phyloP scores from a whole-genome alignment of 2,329 filamentous ascomycete species.

The Xenoacremonium recifei region DNA sequence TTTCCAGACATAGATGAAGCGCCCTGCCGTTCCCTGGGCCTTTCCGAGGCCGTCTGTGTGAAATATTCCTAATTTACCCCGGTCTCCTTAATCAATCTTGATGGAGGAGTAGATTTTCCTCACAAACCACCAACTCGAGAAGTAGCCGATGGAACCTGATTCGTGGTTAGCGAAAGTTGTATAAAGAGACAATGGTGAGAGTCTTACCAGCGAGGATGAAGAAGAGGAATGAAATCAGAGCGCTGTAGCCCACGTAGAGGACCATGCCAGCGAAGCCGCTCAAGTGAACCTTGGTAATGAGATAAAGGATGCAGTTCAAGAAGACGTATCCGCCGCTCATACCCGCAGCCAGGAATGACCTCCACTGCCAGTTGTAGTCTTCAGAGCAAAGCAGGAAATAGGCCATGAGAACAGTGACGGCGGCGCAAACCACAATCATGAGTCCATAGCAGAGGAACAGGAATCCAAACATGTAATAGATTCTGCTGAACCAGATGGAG shows the following conservation, averaged over 20 bases:
- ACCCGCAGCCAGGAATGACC: constrained; percentile 86
- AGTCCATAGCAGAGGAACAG: constrained; percentile 95
- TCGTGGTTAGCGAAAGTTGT: constrained; percentile 13
- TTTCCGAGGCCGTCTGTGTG: too few species aligned
- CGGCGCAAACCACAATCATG: constrained; percentile 93
- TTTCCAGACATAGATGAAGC: too few species aligned
- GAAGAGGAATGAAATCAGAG: constrained; percentile 84
- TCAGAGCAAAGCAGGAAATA: constrained; percentile 96
- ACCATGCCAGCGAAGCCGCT: constrained; percentile 83
- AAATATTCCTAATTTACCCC: too few species aligned
- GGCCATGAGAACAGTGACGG: constrained; percentile 89
- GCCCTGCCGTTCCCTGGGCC: too few species aligned
- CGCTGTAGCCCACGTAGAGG: constrained; percentile 90
- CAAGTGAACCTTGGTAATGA: constrained; percentile 83
- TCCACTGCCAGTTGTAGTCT: constrained; percentile 99
- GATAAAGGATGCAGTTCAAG: constrained; percentile 85
- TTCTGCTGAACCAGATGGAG: constrained; percentile 96
- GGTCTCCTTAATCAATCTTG: constrained; percentile 85
- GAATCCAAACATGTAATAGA: constrained; percentile 99
- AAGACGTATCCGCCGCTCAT: constrained; percentile 93
- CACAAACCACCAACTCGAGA: constrained; percentile 92
- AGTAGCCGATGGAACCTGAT: constrained; percentile 89
- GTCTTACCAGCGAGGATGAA: constrained; percentile 93
- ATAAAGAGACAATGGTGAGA: too few species aligned
- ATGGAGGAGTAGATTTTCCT: constrained; percentile 95